Evolutionary conservation across 2,329 filamentous ascomycete genomes (phyloP).

Genomic region (Escovopsis sp.): DNA sequence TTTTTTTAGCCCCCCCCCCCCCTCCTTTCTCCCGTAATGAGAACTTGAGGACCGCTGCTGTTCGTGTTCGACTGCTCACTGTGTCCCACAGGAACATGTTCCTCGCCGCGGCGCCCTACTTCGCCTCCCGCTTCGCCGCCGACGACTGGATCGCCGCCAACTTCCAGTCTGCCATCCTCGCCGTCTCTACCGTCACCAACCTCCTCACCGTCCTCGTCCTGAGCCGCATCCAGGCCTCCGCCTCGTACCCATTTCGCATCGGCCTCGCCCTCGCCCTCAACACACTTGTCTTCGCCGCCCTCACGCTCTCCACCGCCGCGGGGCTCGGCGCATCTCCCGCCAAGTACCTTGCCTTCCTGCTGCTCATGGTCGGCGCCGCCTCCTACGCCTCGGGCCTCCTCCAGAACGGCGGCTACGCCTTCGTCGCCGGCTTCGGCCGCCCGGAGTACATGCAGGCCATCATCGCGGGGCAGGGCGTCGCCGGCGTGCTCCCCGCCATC

Average conservation of each 20-base stretch:
- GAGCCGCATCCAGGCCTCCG: slow-evolving; percentile 63
- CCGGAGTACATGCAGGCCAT: slow-evolving; percentile 90
- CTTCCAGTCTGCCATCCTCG: slow-evolving; percentile 82
- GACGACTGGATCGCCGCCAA: slow-evolving; percentile 59
- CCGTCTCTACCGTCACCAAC: slow-evolving; percentile 75
- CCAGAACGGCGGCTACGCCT: slow-evolving; percentile 91
- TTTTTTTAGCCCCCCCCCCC: too few species aligned
- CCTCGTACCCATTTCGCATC: slow-evolving; percentile 82
- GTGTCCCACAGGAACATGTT: slow-evolving; percentile 75
- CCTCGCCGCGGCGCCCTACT: slow-evolving; percentile 86
- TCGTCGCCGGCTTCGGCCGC: slow-evolving; percentile 70
- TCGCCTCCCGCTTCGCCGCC: slow-evolving; percentile 63
- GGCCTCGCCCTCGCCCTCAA: slow-evolving; percentile 63
- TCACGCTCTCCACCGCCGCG: slow-evolving; percentile 64
- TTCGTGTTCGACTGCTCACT: slow-evolving; percentile 3
- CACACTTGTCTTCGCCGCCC: slow-evolving; percentile 57
- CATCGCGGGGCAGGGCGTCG: slow-evolving; percentile 87
- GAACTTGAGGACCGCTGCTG: background rate
- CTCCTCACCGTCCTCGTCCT: slow-evolving; percentile 62
- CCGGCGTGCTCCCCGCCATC: slow-evolving; percentile 76
- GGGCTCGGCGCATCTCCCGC: slow-evolving; percentile 47
- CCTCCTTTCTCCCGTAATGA: background rate
- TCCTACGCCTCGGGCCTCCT: slow-evolving; percentile 71
- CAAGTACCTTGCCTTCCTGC: slow-evolving; percentile 66
- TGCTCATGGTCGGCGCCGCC: slow-evolving; percentile 66